Evolutionary conservation across 768 basidiomycete species (phyloP).

Genomic region (Chalciporus piperatus): DNA sequence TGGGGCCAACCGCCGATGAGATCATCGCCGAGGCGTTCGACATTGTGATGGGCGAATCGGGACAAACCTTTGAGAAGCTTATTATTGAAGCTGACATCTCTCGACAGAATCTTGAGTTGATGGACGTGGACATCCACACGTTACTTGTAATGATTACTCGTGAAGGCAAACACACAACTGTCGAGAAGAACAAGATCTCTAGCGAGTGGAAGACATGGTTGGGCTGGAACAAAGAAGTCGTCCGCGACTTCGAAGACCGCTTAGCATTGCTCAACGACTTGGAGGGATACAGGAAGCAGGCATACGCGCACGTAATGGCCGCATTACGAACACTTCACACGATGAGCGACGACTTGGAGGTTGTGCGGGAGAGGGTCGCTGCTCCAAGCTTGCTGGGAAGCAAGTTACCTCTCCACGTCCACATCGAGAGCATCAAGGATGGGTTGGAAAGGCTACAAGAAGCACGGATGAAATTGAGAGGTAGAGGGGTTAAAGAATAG

Average conservation of each 20-base stretch:
- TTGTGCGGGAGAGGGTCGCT: conserved; percentile 68
- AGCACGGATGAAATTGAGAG: conserved; percentile 49
- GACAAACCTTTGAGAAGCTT: conserved; percentile 49
- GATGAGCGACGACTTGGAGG: conserved; percentile 75
- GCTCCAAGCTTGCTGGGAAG: conserved; percentile 60
- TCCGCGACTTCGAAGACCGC: conserved; percentile 52
- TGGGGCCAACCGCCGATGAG: conserved; percentile 36
- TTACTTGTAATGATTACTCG: conserved; percentile 59
- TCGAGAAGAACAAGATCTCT: conserved; percentile 53
- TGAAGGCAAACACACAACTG: conserved; percentile 48
- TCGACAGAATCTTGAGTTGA: conserved; percentile 50
- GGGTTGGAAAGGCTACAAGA: conserved; percentile 59
- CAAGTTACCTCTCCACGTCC: conserved; percentile 67
- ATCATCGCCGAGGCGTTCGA: conserved; percentile 54
- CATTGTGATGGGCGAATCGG: conserved; percentile 60
- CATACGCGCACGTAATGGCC: conserved; percentile 62
- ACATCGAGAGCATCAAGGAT: conserved; percentile 66
- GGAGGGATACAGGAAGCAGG: conserved; percentile 55
- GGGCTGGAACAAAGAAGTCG: conserved; percentile 53
- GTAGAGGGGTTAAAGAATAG: conserved; percentile 45
- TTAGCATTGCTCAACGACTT: conserved; percentile 53
- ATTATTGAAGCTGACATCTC: conserved; percentile 66
- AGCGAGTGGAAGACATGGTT: conserved; percentile 66
- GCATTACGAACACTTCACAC: conserved; percentile 58
- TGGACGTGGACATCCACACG: conserved; percentile 58